These are phyloP conservation scores for Dimocarpus longan DNA, from an alignment of 345 rosid species.

Conservation along the genomic window DNA sequence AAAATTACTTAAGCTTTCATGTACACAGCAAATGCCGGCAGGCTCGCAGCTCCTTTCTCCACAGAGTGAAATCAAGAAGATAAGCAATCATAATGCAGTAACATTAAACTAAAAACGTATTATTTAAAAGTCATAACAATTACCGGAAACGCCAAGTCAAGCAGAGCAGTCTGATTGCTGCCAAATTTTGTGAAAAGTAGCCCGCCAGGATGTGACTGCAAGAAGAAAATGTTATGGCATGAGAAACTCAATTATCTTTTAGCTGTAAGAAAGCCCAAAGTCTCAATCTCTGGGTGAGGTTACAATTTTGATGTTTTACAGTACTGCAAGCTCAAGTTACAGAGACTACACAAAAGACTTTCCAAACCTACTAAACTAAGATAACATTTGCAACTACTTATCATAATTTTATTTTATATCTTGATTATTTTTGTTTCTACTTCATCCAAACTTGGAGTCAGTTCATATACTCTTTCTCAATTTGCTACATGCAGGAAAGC, in stretches of 20 bases:
- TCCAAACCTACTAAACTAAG: neutral
- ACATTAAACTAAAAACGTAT: neutral
- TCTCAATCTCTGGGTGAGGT: neutral
- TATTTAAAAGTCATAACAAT: constrained; percentile 7
- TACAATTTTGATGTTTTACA: neutral
- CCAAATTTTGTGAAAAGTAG: constrained; percentile 84
- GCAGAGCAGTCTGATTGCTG: constrained; percentile 82
- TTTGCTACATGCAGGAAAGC: neutral
- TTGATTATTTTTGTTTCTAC: neutral
- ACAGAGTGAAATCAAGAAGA: neutral
- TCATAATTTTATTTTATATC: neutral
- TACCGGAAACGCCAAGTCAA: constrained; percentile 91
- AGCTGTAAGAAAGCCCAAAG: neutral
- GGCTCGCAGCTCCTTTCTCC: neutral
- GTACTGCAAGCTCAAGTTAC: neutral
- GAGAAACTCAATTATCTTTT: neutral
- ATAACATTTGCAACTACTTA: neutral
- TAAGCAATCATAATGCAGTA: neutral
- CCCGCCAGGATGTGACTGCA: constrained; percentile 92
- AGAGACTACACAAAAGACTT: neutral
- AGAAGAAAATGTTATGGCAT: constrained; percentile 23
- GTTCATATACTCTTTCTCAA: neutral
- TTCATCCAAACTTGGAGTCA: neutral
- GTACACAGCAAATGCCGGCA: neutral
- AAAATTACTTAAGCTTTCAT: neutral